A percentile compares a stretch with the other conserved stretches of the same genome.
Evolutionary conservation across 306 rosid genomes (phyloP).

Genomic region (Calophaca sinica): DNA sequence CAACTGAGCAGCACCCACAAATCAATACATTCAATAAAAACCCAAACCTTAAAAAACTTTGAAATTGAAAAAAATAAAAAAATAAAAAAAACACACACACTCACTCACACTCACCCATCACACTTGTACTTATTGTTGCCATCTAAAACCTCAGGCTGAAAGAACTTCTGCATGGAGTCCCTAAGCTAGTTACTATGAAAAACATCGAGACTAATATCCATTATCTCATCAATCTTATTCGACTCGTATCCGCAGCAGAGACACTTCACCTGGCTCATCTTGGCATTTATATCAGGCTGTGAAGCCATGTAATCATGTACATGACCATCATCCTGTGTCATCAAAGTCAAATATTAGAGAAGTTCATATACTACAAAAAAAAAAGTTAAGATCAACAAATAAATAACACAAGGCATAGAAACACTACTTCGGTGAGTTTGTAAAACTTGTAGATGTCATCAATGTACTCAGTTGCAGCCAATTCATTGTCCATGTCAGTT

Average conservation of each 20-base stretch:
- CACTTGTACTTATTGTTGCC: conserved; percentile 96
- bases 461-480: conserved; percentile 74
- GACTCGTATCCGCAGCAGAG: conserved; percentile 89
- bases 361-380: too few species aligned
- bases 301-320: too few species aligned
- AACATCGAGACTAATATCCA: conserved; percentile 99
- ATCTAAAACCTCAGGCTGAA: conserved; percentile 92
- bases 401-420: not conserved
- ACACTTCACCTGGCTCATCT: conserved; percentile 99
- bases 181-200: conserved; percentile 86
- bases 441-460: conserved; percentile 74
- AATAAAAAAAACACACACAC: not conserved
- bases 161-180: conserved; percentile 87
- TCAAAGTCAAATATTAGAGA: too few species aligned
- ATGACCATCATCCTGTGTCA: too few species aligned
- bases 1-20: conserved; percentile 62
- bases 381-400: too few species aligned
- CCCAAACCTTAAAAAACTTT: not conserved
- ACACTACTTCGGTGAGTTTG: conserved; percentile 69
- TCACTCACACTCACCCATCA: conserved; percentile 77
- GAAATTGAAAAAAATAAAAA: not conserved
- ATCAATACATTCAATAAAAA: conserved; percentile 27
- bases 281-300: too few species aligned
- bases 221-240: conserved; percentile 97
- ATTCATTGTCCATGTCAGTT: conserved; percentile 65